A percentile compares a stretch with the other conserved stretches of the same genome.
phyloP scores from a whole-genome alignment of 257 asterid species.

The Przewalskia tangutica region DNA sequence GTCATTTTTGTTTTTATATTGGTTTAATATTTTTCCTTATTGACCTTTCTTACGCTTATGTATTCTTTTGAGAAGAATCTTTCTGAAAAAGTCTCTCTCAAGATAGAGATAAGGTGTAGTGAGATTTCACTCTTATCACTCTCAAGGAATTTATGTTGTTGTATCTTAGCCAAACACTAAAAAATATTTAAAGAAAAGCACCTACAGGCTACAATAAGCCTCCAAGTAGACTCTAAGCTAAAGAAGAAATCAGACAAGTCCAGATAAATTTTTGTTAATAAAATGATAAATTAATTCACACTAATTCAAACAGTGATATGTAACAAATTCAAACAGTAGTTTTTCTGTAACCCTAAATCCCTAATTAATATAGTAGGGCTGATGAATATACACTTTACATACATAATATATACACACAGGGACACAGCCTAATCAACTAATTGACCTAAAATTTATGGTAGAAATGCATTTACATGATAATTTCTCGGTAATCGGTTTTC shows the following conservation, averaged over 20 bases:
- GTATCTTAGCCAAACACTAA: too few relatives aligned
- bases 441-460: background rate
- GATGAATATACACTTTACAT: background rate
- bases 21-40: too few relatives aligned
- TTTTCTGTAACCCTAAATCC: background rate
- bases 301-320: background rate
- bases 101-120: too few relatives aligned
- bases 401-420: background rate
- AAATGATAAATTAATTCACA: background rate
- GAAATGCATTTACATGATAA: conserved; percentile 6
- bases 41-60: too few relatives aligned
- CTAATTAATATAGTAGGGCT: background rate
- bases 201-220: too few relatives aligned
- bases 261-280: background rate
- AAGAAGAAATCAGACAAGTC: background rate
- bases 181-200: too few relatives aligned
- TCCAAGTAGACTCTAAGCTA: background rate
- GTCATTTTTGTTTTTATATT: too few relatives aligned
- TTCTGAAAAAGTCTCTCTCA: too few relatives aligned
- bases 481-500: background rate
- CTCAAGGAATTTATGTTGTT: too few relatives aligned
- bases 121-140: too few relatives aligned
- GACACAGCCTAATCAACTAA: background rate
- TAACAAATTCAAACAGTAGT: background rate
- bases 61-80: too few relatives aligned